Evolutionary conservation across 768 basidiomycete genomes (phyloP), one percentile per base, ranked within the genome.

Genomic region (Xerocomellus dryophilus): DNA sequence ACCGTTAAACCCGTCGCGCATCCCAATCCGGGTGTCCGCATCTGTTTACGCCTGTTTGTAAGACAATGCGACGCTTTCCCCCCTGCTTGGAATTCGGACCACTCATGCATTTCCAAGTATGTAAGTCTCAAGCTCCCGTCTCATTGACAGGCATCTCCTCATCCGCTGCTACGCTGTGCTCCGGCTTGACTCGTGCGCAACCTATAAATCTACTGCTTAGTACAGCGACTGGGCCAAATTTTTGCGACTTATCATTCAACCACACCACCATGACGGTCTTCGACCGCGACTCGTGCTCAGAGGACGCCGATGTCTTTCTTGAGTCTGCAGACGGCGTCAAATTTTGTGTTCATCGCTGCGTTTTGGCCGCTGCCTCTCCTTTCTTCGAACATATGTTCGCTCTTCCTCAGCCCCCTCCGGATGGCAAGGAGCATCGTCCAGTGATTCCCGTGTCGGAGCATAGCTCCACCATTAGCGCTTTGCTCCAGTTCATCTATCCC

Each of bases 341-440:
- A 59, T 87, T 88, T 62, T 77, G 73, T 39, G 79, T 83, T 31
- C 87, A 87, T 68, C 75, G 76, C 55, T 80, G 77, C 66, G 78
- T 90, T 56, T 78, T 90, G 44, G 71, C 80, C 11, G 73, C 76
- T 5, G 83, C 84, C 1, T 89, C 88, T 6, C 76, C 82, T 2
- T 85, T 89, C 70, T 90, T 89, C 68, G 65, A 69, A 47, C 79
- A 84, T 51, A 82, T 88, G 83, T 84, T 90, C 62, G 67, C 80
- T 20, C 71, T 88, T 17, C 85, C 87, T 5, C 85, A 87, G 57
- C 70, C 76, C 11, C 55, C 60, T 39, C 42, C 68, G 52, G 60
- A 65, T 41, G 31, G 41, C 34, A 59, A 69, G 38, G 62, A 63
- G 17, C 55, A 58, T 15, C 64, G 68, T 23, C 81, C 82, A 10